phyloP scores from a whole-genome alignment of 2,329 filamentous ascomycete genomes.

The Aureobasidium sp. region DNA sequence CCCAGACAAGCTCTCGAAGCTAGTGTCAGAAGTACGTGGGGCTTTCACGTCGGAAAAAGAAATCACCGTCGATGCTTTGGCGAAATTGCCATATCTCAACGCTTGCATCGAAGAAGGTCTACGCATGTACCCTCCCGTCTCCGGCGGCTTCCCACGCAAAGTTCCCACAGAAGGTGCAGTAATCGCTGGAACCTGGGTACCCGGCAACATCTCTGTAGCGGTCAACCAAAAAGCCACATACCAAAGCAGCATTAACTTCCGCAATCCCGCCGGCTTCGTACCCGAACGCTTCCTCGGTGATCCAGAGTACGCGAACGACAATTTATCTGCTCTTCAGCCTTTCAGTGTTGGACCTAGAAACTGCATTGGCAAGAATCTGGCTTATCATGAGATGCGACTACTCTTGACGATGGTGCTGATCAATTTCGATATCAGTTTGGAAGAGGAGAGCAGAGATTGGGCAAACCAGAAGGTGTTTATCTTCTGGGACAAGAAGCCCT shows the following conservation, averaged over 20 bases:
- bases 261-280: constrained; percentile 22
- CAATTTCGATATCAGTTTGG: constrained; percentile 31
- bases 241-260: constrained; percentile 18
- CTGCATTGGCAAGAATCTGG: constrained; percentile 28
- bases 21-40: constrained; percentile 32
- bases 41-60: constrained; percentile 28
- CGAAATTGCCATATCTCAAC: constrained; percentile 34
- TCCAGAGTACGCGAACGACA: constrained; percentile 25
- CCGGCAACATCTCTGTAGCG: constrained; percentile 13
- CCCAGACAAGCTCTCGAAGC: constrained; percentile 26
- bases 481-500: constrained; percentile 28
- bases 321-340: constrained; percentile 25
- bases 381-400: constrained; percentile 33
- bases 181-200: constrained; percentile 24
- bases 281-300: constrained; percentile 29
- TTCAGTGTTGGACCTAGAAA: constrained; percentile 28
- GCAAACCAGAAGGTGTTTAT: constrained; percentile 25
- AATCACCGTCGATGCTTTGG: constrained; percentile 29
- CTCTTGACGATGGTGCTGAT: constrained; percentile 32
- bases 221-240: constrained; percentile 14
- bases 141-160: constrained; percentile 25
- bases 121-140: constrained; percentile 38
- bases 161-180: constrained; percentile 23
- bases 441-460: constrained; percentile 25
- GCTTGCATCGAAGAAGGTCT: constrained; percentile 39